Evolutionary conservation across 2,329 filamentous ascomycete species (phyloP).

Genomic region (Cordyceps farinosa): DNA sequence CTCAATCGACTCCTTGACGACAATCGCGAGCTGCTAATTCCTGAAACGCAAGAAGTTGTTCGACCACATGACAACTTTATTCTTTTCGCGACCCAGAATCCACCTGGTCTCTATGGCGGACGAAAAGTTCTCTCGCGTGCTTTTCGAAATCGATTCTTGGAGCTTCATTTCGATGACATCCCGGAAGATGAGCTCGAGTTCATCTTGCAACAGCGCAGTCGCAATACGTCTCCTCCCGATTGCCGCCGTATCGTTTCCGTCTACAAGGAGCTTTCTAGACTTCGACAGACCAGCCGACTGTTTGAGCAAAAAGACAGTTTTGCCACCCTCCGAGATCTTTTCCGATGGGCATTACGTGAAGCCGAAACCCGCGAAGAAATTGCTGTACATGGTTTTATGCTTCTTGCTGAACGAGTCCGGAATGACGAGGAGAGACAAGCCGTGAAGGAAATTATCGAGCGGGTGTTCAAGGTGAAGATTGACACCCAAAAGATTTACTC

Average conservation of each 20-base stretch:
- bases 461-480: conserved; percentile 81
- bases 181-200: conserved; percentile 89
- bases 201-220: conserved; percentile 83
- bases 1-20: conserved; percentile 94
- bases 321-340: conserved; percentile 91
- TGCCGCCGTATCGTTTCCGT: conserved; percentile 88
- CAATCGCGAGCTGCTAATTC: conserved; percentile 91
- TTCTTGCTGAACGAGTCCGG: conserved; percentile 91
- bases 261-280: conserved; percentile 84
- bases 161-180: conserved; percentile 97
- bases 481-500: conserved; percentile 72
- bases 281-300: conserved; percentile 83
- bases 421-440: conserved; percentile 80
- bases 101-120: conserved; percentile 90
- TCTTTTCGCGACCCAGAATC: conserved; percentile 97
- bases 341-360: conserved; percentile 85
- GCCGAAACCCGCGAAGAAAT: conserved; percentile 86
- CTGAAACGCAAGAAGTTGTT: conserved; percentile 92
- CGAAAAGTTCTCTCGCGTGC: conserved; percentile 89
- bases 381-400: conserved; percentile 90
- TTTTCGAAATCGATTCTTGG: conserved; percentile 94
- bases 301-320: conserved; percentile 99
- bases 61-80: conserved; percentile 93
- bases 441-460: conserved; percentile 85
- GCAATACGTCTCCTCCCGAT: conserved; percentile 84